Evolutionary conservation across 208 protist genomes (phyloP), one percentile per base, ranked within the genome.

Genomic region (Plasmodiophora brassicae): DNA sequence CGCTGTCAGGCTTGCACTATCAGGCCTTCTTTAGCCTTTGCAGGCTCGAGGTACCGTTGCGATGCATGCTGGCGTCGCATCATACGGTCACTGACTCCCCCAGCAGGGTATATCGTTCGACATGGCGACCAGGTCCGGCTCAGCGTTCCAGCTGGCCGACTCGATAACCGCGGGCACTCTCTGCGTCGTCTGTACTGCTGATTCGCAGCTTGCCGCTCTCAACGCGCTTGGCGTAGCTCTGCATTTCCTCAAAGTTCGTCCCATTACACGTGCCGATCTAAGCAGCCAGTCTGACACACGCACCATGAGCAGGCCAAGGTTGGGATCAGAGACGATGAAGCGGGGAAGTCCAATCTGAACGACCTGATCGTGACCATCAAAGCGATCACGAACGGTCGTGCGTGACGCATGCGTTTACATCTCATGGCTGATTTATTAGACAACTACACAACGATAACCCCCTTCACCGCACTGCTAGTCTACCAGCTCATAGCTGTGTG

Each of bases 21-120:
- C 45, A 78, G 36, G 78, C 78, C 1, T 89, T 89, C 50, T 89
- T 89, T 43, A 87, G 44, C 43, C 46, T 89, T 1, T 78, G 65
- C 65, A n/a, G 65, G 5, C 5, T 78, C 5, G 65, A 78, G 20
- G 65, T 78, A 38, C n/a, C 32, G 20, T 38, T 78, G 32, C 65
- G 5, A 5, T 36, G 5, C 32, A 78, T 78, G 14, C 65, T 5
- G 5, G 65, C 41, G 10, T 78, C 41, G 5, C 65, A 38, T 38
- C 41, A 38, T 5, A 78, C 65, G n/a, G n/a, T n/a, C n/a, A n/a
- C n/a, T n/a, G n/a, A n/a, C n/a, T n/a, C n/a, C n/a, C 20, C n/a
- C n/a, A 32, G 10, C n/a, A 78, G 65, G 65, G 65, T 38, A 38
- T 78, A 14, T 78, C 65, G n/a, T 78, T 78, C 65, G 65, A 78